A percentile compares a stretch with the other conserved stretches of the same genome.
Evolutionary conservation across 371 early-diverging fungal genomes (phyloP).

Genomic region (Lichtheimia ornata): DNA sequence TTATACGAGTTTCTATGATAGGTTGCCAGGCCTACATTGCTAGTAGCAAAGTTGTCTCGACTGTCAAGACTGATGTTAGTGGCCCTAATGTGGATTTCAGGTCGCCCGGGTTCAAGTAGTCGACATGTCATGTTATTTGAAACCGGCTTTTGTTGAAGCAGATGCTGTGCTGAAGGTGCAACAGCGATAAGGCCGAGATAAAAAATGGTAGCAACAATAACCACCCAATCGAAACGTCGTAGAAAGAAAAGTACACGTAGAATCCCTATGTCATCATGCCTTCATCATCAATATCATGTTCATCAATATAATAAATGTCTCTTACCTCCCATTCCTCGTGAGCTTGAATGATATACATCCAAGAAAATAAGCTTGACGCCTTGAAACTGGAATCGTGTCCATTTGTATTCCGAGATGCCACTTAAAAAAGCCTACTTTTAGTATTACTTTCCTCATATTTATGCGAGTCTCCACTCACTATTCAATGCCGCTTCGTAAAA

Average conservation of each 20-base stretch:
- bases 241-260: conserved; percentile 7
- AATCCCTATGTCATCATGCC: conserved; percentile 11
- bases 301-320: background rate
- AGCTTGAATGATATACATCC: conserved; percentile 30
- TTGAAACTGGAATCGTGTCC: conserved; percentile 20
- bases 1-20: too few species aligned
- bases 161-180: conserved; percentile 20
- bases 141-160: too few species aligned
- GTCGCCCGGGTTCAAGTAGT: too few species aligned
- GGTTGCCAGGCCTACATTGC: too few species aligned
- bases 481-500: too few species aligned
- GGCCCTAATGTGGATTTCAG: too few species aligned
- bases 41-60: too few species aligned
- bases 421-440: conserved; percentile 12
- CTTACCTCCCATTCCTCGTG: conserved; percentile 28
- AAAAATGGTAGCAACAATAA: conserved; percentile 24
- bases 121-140: too few species aligned
- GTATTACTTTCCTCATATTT: too few species aligned
- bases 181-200: conserved; percentile 26
- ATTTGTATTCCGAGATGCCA: conserved; percentile 33
- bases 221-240: conserved; percentile 18
- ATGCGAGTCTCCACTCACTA: too few species aligned
- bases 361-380: conserved; percentile 19
- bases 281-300: background rate
- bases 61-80: too few species aligned